Base-by-base conservation (phyloP, 768 basidiomycete genomes). In the Lactifluus pinguis region DNA sequence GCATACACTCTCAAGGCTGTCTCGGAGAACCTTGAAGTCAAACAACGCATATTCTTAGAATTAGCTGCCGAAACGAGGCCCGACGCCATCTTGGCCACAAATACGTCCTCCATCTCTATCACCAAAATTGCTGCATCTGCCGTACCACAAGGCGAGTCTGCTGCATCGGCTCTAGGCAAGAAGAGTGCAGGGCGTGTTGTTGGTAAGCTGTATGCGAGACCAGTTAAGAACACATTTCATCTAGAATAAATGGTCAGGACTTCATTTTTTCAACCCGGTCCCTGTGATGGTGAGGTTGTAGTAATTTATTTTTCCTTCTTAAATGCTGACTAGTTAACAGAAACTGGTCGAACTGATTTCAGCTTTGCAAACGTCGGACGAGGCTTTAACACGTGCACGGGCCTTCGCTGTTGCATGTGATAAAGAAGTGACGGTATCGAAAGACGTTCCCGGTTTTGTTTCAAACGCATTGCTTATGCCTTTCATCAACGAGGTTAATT, bases 231-330 rank as follows among this genome's bases (percentile, higher is more conserved):
- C 42, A 25, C 19, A 15, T 42, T 51, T 32, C 44, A 47, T 60
- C 32, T 32, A 34, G 54, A 51, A 38, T 38, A 9, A 6, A 32
- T 47, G 41, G 11, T 55, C 44, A 92, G 91, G 86, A 13, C 76
- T 95, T 45, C 93, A 95, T 71, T 97, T 94, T 77, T 95, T 97
- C 77, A 95, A 98, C 69, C 95, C 95, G 4, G 95, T 97, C 4
- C 95, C 95, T 3, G 89, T 95, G 36, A 97, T 97, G 94, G 90
- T 91, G 69, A 53, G 25, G 81, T 65, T 17, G 14, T 34, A 51
- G 38, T 9, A 5, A 34, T 34, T 9, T 9, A 34, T 34, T 1
- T 25, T 25, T 25, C 25, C 25, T 25, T 1, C 25, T 25, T 2
- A 25, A 25, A 25, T 25, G 25, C 25, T 25, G 25, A 25, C 2